Conservation (phyloP, 805 yeast species). For the Kuraishia piskuri region DNA sequence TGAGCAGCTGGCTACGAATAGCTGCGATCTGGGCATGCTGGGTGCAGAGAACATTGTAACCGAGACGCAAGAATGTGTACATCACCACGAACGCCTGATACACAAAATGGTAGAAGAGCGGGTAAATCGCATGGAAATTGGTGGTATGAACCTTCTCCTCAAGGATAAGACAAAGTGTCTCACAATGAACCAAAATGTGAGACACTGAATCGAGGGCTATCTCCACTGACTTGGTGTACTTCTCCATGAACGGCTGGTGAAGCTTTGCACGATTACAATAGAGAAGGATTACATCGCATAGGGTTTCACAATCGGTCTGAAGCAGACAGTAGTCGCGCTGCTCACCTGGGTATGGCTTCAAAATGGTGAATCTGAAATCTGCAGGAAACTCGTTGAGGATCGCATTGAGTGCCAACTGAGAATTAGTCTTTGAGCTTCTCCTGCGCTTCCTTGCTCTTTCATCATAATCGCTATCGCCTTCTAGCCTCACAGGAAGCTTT, state of each 20-base stretch:
- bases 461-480: conserved; percentile 6
- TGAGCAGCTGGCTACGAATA: conserved; percentile 19
- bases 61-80: conserved; percentile 37
- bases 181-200: conserved; percentile 27
- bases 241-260: conserved; percentile 40
- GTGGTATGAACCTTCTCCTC: conserved; percentile 20
- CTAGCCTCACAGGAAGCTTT: conserved; percentile 14
- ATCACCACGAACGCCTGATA: conserved; percentile 45
- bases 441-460: conserved; percentile 5
- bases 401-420: not conserved
- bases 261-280: conserved; percentile 43
- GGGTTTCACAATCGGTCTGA: conserved; percentile 25
- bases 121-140: conserved; percentile 29
- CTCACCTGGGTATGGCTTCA: conserved; percentile 16
- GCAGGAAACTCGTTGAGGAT: conserved; percentile 19
- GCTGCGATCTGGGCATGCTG: conserved; percentile 16
- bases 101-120: conserved; percentile 38
- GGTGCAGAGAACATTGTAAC: conserved; percentile 21
- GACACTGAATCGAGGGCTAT: conserved; percentile 28
- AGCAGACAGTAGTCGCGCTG: conserved; percentile 17
- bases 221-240: conserved; percentile 25
- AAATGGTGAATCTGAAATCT: conserved; percentile 20
- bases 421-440: conserved; percentile 1
- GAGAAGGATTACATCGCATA: conserved; percentile 36
- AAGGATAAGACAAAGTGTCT: conserved; percentile 25